Evolutionary conservation across 2,329 filamentous ascomycete genomes (phyloP).

Genomic region (Phoma sp.): DNA sequence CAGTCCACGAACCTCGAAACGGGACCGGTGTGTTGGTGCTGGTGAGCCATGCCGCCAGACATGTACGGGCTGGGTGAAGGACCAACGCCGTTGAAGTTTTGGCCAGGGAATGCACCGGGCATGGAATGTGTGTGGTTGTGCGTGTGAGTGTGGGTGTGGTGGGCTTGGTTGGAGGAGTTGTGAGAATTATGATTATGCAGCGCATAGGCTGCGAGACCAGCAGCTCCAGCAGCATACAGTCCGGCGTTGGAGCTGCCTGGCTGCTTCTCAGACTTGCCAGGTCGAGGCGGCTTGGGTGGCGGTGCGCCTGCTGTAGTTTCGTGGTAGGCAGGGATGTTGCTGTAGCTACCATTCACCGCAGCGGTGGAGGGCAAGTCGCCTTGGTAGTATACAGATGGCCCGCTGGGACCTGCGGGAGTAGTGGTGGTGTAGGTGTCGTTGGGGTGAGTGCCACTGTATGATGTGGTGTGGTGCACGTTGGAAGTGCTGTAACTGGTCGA

Average conservation of each 20-base stretch:
- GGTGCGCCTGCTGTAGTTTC: slow-evolving; percentile 34
- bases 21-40: slow-evolving; percentile 63
- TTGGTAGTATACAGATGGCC: slow-evolving; percentile 40
- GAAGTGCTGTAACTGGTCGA: slow-evolving; percentile 33
- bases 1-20: slow-evolving; percentile 65
- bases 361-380: slow-evolving; percentile 33
- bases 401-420: neutral
- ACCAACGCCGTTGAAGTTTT: slow-evolving; percentile 22
- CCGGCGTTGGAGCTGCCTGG: slow-evolving; percentile 53
- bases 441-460: slow-evolving; percentile 26
- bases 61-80: slow-evolving; percentile 32
- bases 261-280: slow-evolving; percentile 53
- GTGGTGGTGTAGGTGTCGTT: slow-evolving; percentile 13
- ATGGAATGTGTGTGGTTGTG: slow-evolving; percentile 37
- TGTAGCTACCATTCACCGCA: slow-evolving; percentile 44
- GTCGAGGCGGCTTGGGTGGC: slow-evolving; percentile 45
- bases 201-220: slow-evolving; percentile 57
- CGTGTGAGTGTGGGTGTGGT: slow-evolving; percentile 44
- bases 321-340: slow-evolving; percentile 43
- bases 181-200: slow-evolving; percentile 51
- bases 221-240: slow-evolving; percentile 56
- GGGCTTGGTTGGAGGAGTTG: slow-evolving; percentile 19
- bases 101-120: slow-evolving; percentile 39
- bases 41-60: slow-evolving; percentile 53
- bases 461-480: slow-evolving; percentile 35